These are phyloP conservation scores for Ceratobasidium sp. DNA, from an alignment of 1,284 basidiomycete genomes.

Conservation along the genomic window DNA sequence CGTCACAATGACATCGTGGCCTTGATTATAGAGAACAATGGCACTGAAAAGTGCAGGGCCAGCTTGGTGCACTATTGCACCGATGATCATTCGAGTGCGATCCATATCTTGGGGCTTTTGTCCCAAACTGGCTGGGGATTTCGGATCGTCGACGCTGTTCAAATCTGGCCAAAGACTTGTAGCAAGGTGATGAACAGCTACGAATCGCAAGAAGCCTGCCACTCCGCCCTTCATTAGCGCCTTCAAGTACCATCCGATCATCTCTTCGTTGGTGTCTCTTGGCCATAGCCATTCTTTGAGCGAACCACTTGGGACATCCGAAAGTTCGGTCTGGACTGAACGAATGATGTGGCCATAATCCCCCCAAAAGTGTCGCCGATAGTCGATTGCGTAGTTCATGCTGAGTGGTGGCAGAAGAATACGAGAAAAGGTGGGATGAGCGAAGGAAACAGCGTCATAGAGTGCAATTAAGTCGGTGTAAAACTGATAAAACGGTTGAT, in stretches of 20 bases:
- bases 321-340: constrained; percentile 61
- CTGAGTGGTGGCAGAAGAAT: constrained; percentile 77
- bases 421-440: constrained; percentile 76
- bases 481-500: constrained; percentile 88
- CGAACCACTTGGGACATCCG: constrained; percentile 49
- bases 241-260: constrained; percentile 61
- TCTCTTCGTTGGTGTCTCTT: constrained; percentile 68
- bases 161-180: constrained; percentile 76
- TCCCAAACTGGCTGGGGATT: not conserved
- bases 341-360: constrained; percentile 71
- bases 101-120: constrained; percentile 6
- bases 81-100: constrained; percentile 34
- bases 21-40: constrained; percentile 25
- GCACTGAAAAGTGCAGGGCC: constrained; percentile 31
- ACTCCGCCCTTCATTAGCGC: constrained; percentile 51
- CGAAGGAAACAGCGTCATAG: constrained; percentile 91
- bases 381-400: constrained; percentile 82
- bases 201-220: constrained; percentile 68
- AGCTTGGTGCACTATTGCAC: constrained; percentile 32
- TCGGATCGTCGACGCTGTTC: constrained; percentile 7
- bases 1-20: not conserved
- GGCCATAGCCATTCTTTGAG: constrained; percentile 74
- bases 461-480: constrained; percentile 91
- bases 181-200: constrained; percentile 84
- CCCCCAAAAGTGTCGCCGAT: constrained; percentile 83